phyloP scores from a whole-genome alignment of 257 asterid genomes.

The Ocimum tenuiflorum region DNA sequence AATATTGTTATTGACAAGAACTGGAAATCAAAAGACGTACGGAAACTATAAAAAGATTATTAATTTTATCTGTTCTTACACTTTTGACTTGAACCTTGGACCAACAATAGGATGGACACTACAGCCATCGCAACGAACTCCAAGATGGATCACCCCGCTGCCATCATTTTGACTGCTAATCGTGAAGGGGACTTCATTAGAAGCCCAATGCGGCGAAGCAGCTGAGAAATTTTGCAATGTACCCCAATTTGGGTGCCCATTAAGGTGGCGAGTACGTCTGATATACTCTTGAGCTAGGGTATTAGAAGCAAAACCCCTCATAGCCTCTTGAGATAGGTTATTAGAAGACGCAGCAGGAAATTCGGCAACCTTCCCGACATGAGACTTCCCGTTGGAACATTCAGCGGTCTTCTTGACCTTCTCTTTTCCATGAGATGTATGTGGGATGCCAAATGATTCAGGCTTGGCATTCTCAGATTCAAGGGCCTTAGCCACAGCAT shows the following conservation, averaged over 20 bases:
- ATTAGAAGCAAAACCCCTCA: too few species aligned
- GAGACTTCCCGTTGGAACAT: conserved; percentile 9
- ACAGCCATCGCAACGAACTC: too few species aligned
- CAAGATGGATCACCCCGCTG: too few species aligned
- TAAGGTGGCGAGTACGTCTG: too few species aligned
- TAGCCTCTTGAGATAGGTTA: not conserved
- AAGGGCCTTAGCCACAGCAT: conserved; percentile 22
- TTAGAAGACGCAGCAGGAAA: not conserved
- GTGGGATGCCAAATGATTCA: not conserved
- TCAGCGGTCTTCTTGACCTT: conserved; percentile 14
- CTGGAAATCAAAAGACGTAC: too few species aligned
- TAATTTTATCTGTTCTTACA: conserved; percentile 22
- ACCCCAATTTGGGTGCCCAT: conserved; percentile 50
- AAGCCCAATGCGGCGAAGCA: conserved; percentile 14
- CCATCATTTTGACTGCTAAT: too few species aligned
- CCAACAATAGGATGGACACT: too few species aligned
- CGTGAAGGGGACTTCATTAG: not conserved
- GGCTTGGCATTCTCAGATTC: conserved; percentile 11
- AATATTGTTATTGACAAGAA: too few species aligned
- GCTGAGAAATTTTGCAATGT: conserved; percentile 16
- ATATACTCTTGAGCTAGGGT: too few species aligned
- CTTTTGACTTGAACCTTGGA: conserved; percentile 56
- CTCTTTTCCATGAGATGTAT: conserved; percentile 7
- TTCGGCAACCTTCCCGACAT: not conserved
- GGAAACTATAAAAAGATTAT: too few species aligned